These are phyloP conservation scores for Neofusicoccum umdonicola DNA, from an alignment of 2,329 filamentous ascomycete genomes.

Conservation along the genomic window DNA sequence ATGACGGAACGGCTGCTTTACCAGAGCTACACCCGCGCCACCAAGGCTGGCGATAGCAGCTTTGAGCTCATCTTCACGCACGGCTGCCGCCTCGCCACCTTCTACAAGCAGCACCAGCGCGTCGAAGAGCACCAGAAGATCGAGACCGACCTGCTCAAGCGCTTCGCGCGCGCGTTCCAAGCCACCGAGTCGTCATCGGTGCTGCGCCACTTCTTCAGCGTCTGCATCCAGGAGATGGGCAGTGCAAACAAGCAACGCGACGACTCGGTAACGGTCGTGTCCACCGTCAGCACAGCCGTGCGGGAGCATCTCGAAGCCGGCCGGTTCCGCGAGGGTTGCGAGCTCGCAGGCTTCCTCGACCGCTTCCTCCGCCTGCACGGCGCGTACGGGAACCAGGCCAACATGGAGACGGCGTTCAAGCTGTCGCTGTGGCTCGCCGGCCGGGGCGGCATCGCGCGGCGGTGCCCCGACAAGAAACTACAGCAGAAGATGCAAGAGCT, in stretches of 20 bases:
- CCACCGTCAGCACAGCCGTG: slow-evolving; percentile 27
- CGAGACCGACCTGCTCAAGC: slow-evolving; percentile 27
- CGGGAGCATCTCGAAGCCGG: slow-evolving; percentile 27
- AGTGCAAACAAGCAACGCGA: not conserved
- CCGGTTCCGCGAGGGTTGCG: slow-evolving; percentile 31
- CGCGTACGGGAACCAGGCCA: slow-evolving; percentile 29
- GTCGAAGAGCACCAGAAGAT: slow-evolving; percentile 26
- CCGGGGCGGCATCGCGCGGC: slow-evolving; percentile 23
- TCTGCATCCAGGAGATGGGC: slow-evolving; percentile 30
- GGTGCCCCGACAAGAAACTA: slow-evolving; percentile 30
- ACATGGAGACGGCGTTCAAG: slow-evolving; percentile 39
- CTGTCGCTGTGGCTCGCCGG: slow-evolving; percentile 32
- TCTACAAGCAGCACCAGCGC: slow-evolving; percentile 26
- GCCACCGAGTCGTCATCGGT: slow-evolving; percentile 30
- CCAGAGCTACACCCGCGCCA: slow-evolving; percentile 27
- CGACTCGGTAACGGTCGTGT: slow-evolving; percentile 23
- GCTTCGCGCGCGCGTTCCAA: slow-evolving; percentile 23
- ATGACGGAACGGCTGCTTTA: slow-evolving; percentile 35
- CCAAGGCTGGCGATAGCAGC: slow-evolving; percentile 33
- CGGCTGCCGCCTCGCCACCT: slow-evolving; percentile 30
- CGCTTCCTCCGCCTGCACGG: slow-evolving; percentile 30
- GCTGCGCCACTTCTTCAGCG: slow-evolving; percentile 28
- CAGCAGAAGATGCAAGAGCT: slow-evolving; percentile 40
- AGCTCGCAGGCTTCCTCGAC: slow-evolving; percentile 30
- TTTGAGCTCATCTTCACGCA: slow-evolving; percentile 33